Evolutionary conservation across 2,329 filamentous ascomycete genomes (phyloP), one percentile per base, ranked within the genome.

Genomic region (Aspergillus pseudonomiae): DNA sequence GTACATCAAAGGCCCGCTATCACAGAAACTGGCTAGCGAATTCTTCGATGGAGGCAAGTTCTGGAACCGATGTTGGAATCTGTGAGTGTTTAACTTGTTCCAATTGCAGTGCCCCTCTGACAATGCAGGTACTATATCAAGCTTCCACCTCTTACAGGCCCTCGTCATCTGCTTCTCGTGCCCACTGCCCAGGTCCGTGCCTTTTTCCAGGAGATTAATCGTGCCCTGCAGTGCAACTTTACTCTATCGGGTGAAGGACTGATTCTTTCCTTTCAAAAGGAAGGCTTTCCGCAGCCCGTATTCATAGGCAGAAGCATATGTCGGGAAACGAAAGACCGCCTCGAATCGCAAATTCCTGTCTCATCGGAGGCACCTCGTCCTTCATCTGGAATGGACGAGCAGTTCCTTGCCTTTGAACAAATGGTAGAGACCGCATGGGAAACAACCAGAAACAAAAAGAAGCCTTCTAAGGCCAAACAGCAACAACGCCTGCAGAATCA

Each of bases 191-290:
- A 96, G 73, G 85, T 94, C 41, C 78, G 88, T 63, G 73, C 80
- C 11, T 85, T 95, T 6, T 80, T 97, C 0, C 72, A 83, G 3
- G 81, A 86, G 5, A 86, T 94, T 74, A 93, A 93, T 72, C 50
- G 71, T 1, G 73, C 75, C 1, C 82, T 86, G 50, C 73, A 77
- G 1, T 84, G 82, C 6, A 70, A 76, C 0, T 80, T 94, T 16
- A 76, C 75, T 1, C 86, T 96, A 54, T 91, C 90, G 0, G 61
- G 84, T 0, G 75, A 78, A 82, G 19, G 86, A 84, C 1, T 89
- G 95, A 63, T 75, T 85, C 50, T 76, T 90, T 62, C 78, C 78
- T 11, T 95, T 96, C 71, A 83, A 0, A 71, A 86, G 34, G 83
- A 86, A 39, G 83, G 83, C 4, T 86, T 84, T 6, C 88, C 89